Evolutionary conservation across 352 stramenopile species (phyloP).

Genomic region (Phytopythium sindhum): DNA sequence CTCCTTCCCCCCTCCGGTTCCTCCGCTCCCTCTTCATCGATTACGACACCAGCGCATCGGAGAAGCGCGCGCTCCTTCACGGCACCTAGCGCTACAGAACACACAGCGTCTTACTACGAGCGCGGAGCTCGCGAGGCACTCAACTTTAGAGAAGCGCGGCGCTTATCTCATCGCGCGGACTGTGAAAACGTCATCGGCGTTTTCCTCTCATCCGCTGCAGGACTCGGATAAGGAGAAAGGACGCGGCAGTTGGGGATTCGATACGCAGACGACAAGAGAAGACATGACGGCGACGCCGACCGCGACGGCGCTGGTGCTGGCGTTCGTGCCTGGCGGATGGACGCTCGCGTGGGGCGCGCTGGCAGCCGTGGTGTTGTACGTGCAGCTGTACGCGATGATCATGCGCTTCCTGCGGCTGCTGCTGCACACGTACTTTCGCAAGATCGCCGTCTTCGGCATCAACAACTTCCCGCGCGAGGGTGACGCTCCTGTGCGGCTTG

Average conservation of each 20-base stretch:
- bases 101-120: no score
- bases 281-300: background rate
- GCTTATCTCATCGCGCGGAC: background rate
- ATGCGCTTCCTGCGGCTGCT: conserved; percentile 64
- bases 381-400: conserved; percentile 57
- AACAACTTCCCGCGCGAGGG: conserved; percentile 78
- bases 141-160: conserved; percentile 4
- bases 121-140: no score
- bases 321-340: conserved; percentile 2
- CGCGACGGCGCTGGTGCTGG: background rate
- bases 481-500: conserved; percentile 1
- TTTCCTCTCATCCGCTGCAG: background rate
- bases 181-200: background rate
- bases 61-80: background rate
- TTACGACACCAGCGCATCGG: background rate
- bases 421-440: conserved; percentile 75
- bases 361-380: conserved; percentile 42
- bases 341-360: conserved; percentile 45
- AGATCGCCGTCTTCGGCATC: conserved; percentile 72
- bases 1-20: background rate
- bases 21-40: background rate
- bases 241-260: background rate
- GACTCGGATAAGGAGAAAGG: background rate
- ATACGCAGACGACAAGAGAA: background rate
- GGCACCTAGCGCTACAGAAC: background rate